Base-by-base conservation (phyloP, 2,329 filamentous ascomycete species). In the Venturia oleaginea region DNA sequence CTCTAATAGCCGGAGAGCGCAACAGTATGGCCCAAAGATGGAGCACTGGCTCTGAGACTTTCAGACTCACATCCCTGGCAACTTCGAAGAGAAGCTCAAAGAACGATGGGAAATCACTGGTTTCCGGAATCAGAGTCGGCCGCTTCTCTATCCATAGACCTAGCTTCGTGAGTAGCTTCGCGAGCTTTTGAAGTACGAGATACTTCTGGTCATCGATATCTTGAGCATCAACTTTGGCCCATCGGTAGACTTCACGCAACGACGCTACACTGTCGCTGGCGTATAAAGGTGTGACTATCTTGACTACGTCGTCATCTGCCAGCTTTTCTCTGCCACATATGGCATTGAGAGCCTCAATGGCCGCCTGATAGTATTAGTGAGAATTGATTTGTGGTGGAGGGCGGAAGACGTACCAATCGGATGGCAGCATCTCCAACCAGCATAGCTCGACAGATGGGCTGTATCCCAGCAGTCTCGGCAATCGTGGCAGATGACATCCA, bases 151-250 rank as follows among this genome's bases (percentile, higher is more conserved):
- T 83, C 71, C 92, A 93, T 68, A 90, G 88, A 22, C 90, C 91
- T 19, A 97, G 80, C 70, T 90, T 90, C 30, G 92, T 93, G 11
- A 97, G 80, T 79, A 96, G 90, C 84, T 99, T 94, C 0, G 92
- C 92, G 59, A 97, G 85, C 76, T 96, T 97, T 78, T 97, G 97
- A 48, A 90, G 86, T 69, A 97, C 86, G 64, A 91, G 86, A 73
- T 99, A 97, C 73, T 92, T 95, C 71, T 92, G 88, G 71, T 96
- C 91, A 68, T 97, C 90, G 65, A 96, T 86, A 69, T 96, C 88
- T 66, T 90, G 84, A 3, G 91, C 84, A 68, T 92, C 88, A 54
- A 93, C 87, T 13, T 86, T 77, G 4, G 91, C 90, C 89, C 90
- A 94, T 67, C 88, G 85, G 70, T 91, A 92, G 15, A 96, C 81